Base-by-base conservation (phyloP, 495 filamentous ascomycete genomes). In the Penicillium goetzii region DNA sequence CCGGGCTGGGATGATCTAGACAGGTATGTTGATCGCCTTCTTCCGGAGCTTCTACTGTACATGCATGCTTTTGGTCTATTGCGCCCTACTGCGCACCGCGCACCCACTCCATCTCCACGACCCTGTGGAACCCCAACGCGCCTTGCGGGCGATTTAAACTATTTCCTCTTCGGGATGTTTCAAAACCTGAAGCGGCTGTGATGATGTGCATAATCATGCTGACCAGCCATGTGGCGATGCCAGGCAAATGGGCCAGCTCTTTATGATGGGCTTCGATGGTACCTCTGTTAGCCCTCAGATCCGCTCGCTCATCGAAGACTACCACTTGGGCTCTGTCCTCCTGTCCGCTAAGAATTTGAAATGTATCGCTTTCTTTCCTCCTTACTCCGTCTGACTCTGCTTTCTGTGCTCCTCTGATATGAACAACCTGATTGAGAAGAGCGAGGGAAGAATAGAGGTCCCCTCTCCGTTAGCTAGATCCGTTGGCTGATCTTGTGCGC, bases 261-360 rank as follows among this genome's bases (percentile, higher is more conserved):
- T 96, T 78, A 94, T 96, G 84, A 94, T 96, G 91, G 92, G 92
- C 73, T 97, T 93, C 81, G 92, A 97, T 83, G 92, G 92, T 60
- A 93, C 92, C 50, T 85, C 90, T 67, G 89, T 96, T 60, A 95
- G 89, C 28, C 89, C 89, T 52, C 90, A 93, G 76, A 95, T 97
- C 67, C 88, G 87, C 67, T 86, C 85, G 40, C 85, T 97, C 63
- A 96, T 97, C 67, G 87, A 92, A 71, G 83, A 94, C 63, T 90
- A 96, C 68, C 89, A 96, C 67, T 71, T 97, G 12, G 92, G 90
- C 19, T 89, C 88, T n/a, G 86, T 97, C 63, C 80, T 97, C 49
- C 78, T 97, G 40, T 92, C 91, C 14, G 91, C 92, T 45, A 96
- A 97, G 78, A 97, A 97, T 72, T 81, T 97, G 33, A 93, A 92